Evolutionary conservation across 257 asterid species (phyloP).

Genomic region (Henckelia pumila): DNA sequence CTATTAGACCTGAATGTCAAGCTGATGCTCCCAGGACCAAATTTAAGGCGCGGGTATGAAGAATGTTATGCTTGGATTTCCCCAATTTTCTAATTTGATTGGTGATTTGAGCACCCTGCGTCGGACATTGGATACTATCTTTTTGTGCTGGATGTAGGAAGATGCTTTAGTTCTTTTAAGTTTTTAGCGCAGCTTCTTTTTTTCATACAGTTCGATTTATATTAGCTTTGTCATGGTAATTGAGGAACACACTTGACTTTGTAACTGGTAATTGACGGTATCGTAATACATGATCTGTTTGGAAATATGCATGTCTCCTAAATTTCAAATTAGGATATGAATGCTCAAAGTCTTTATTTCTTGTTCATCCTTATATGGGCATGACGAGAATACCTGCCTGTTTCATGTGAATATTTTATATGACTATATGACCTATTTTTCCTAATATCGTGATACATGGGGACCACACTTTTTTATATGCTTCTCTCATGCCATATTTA

Average conservation of each 20-base stretch:
- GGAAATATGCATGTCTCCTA: too few relatives aligned
- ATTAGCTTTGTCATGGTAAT: neutral
- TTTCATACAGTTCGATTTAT: neutral
- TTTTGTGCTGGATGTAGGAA: neutral
- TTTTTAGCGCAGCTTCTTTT: too few relatives aligned
- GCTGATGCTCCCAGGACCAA: constrained; percentile 82
- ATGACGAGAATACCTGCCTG: neutral
- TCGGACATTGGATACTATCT: too few relatives aligned
- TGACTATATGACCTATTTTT: constrained; percentile 13
- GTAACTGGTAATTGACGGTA: neutral
- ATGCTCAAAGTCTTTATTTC: neutral
- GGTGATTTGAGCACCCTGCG: neutral
- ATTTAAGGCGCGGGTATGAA: constrained; percentile 78
- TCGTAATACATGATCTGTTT: too few relatives aligned
- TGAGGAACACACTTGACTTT: neutral
- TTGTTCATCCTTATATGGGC: constrained; percentile 3
- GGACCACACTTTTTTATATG: neutral
- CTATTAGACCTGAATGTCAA: constrained; percentile 76
- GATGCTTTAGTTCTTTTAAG: neutral
- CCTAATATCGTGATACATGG: neutral
- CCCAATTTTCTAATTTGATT: constrained; percentile 8
- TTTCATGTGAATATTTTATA: constrained; percentile 14
- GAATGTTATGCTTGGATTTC: neutral
- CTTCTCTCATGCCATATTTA: constrained; percentile 16
- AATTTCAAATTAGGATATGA: too few relatives aligned